Conservation (phyloP, 768 basidiomycete genomes). For the Fomitopsis pulvina region DNA sequence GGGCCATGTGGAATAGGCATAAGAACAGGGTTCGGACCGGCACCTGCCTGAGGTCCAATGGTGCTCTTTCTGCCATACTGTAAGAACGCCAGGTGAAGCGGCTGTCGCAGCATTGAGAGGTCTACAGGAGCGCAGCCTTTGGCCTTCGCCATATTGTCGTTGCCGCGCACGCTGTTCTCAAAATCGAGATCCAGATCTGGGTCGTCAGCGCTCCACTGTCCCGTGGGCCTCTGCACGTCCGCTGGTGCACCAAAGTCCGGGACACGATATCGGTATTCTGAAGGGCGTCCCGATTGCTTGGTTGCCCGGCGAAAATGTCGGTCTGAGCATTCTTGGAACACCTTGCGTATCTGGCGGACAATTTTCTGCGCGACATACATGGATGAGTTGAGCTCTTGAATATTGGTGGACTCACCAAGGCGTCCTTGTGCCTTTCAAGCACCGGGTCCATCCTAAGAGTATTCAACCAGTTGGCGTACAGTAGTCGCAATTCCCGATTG, state of each 20-base stretch:
- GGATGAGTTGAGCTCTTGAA: constrained; percentile 3
- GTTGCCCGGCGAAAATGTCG: constrained; percentile 32
- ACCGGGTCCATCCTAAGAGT: constrained; percentile 66
- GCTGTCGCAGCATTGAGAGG: constrained; percentile 58
- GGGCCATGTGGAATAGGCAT: constrained; percentile 54
- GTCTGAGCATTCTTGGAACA: constrained; percentile 76
- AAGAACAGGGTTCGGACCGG: constrained; percentile 35
- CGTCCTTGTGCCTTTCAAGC: constrained; percentile 58
- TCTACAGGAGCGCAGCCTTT: constrained; percentile 23
- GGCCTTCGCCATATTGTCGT: not conserved
- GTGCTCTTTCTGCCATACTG: constrained; percentile 36
- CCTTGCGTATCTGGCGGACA: constrained; percentile 75
- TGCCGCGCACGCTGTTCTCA: constrained; percentile 13
- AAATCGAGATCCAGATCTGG: constrained; percentile 80
- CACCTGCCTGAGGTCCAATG: constrained; percentile 22
- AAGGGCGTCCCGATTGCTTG: not conserved
- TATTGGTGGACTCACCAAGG: constrained; percentile 40
- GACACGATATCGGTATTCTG: not conserved
- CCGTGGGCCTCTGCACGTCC: not conserved
- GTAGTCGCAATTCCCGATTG: constrained; percentile 65
- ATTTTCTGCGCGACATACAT: constrained; percentile 46
- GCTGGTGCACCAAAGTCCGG: not conserved
- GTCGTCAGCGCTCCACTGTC: constrained; percentile 37
- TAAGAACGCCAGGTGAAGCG: constrained; percentile 44
- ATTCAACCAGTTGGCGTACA: constrained; percentile 80